A percentile compares a stretch with the other conserved stretches of the same genome.
Evolutionary conservation across 2,329 filamentous ascomycete genomes (phyloP).

Genomic region (Epichloe glyceriae): DNA sequence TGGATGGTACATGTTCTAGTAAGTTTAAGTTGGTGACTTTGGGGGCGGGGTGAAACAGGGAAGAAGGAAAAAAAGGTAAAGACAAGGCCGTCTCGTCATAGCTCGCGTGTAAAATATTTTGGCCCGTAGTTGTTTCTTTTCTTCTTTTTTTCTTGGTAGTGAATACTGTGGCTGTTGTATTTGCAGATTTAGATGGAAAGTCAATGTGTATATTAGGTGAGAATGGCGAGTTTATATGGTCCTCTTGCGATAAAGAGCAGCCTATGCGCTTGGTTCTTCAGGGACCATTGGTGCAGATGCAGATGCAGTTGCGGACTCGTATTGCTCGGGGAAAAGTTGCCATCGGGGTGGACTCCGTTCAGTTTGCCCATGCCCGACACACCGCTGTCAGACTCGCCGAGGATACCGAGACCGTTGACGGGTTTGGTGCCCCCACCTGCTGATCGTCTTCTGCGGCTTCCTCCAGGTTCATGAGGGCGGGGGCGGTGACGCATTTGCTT

Average conservation of each 20-base stretch:
- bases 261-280: slow-evolving; percentile 20
- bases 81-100: neutral
- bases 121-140: neutral
- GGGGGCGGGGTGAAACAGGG: neutral
- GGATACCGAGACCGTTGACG: slow-evolving; percentile 29
- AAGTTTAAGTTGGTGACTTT: no score
- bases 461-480: slow-evolving; percentile 66
- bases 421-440: slow-evolving; percentile 10
- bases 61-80: neutral
- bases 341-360: slow-evolving; percentile 21
- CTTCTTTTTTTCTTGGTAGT: neutral
- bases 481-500: slow-evolving; percentile 78
- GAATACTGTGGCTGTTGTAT: neutral
- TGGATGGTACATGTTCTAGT: neutral
- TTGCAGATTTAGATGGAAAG: neutral
- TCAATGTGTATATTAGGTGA: neutral
- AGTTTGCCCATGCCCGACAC: slow-evolving; percentile 30
- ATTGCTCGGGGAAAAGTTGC: slow-evolving; percentile 5
- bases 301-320: slow-evolving; percentile 10
- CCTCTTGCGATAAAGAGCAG: slow-evolving; percentile 8
- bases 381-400: slow-evolving; percentile 29
- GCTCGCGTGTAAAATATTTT: neutral
- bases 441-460: slow-evolving; percentile 21
- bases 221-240: neutral
- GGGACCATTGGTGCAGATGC: slow-evolving; percentile 10